Percentiles rank a stretch among this genome's conserved stretches.
Conservation (phyloP, 2,329 filamentous ascomycete genomes). For the Mycogone perniciosa region DNA sequence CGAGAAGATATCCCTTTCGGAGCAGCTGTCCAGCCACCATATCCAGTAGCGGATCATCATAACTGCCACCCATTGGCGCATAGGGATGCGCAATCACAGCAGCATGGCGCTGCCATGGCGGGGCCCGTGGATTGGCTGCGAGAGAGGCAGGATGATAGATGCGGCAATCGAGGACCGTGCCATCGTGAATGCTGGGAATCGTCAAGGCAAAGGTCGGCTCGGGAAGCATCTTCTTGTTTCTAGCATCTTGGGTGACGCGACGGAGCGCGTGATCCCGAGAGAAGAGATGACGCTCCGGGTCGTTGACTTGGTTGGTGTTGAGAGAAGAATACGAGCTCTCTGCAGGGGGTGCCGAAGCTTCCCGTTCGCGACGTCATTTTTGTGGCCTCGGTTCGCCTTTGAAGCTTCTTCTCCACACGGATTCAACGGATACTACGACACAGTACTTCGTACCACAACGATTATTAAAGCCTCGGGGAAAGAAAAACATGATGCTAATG, state of each 20-base stretch:
- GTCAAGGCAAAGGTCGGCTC: constrained; percentile 60
- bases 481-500: not conserved
- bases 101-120: constrained; percentile 42
- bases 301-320: too few species aligned
- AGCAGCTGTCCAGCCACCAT: constrained; percentile 59
- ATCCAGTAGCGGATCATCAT: constrained; percentile 75
- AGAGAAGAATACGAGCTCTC: too few species aligned
- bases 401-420: too few species aligned
- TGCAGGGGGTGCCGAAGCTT: not conserved
- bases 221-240: constrained; percentile 41
- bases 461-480: not conserved
- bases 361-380: not conserved
- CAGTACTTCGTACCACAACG: not conserved
- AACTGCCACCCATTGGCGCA: constrained; percentile 76
- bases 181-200: constrained; percentile 80
- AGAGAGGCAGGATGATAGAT: constrained; percentile 64
- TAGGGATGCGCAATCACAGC: constrained; percentile 84
- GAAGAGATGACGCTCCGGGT: not conserved
- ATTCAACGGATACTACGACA: too few species aligned
- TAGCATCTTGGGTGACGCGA: constrained; percentile 8
- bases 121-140: constrained; percentile 23
- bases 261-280: not conserved
- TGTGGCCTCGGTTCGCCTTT: too few species aligned
- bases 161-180: constrained; percentile 68
- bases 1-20: constrained; percentile 66